Evolutionary conservation across 2,329 filamentous ascomycete genomes (phyloP).

Genomic region (Apiospora phragmitis): DNA sequence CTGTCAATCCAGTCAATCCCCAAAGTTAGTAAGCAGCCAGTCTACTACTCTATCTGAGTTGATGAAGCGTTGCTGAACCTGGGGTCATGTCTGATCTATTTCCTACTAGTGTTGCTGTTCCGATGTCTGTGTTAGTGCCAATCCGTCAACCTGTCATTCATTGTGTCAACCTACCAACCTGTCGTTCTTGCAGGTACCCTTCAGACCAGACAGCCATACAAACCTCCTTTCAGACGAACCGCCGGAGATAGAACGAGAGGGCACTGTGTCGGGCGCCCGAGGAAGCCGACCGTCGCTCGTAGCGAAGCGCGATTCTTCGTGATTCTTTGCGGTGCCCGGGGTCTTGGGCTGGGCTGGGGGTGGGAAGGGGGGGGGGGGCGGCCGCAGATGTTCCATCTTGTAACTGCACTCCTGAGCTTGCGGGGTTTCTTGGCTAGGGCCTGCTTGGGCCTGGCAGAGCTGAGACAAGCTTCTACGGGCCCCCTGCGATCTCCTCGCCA

Average conservation of each 20-base stretch:
- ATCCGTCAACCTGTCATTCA: background rate
- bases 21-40: background rate
- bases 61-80: background rate
- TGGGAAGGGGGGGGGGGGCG: too few species aligned
- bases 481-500: background rate
- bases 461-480: slow-evolving; percentile 1
- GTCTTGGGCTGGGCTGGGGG: background rate
- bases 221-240: background rate
- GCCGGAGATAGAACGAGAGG: background rate
- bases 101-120: background rate
- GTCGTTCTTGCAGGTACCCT: background rate
- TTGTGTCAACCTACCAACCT: background rate
- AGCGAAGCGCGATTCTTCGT: background rate
- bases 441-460: background rate
- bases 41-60: background rate
- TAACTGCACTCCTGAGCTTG: slow-evolving; percentile 5
- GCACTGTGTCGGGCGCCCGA: background rate
- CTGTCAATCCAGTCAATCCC: background rate
- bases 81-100: background rate
- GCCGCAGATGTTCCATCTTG: background rate
- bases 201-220: background rate
- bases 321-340: background rate
- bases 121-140: background rate
- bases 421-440: slow-evolving; percentile 2
- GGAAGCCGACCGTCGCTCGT: background rate